Percentiles rank a stretch among this genome's conserved stretches.
phyloP scores from a whole-genome alignment of 768 basidiomycete genomes.

The Panus rudis region DNA sequence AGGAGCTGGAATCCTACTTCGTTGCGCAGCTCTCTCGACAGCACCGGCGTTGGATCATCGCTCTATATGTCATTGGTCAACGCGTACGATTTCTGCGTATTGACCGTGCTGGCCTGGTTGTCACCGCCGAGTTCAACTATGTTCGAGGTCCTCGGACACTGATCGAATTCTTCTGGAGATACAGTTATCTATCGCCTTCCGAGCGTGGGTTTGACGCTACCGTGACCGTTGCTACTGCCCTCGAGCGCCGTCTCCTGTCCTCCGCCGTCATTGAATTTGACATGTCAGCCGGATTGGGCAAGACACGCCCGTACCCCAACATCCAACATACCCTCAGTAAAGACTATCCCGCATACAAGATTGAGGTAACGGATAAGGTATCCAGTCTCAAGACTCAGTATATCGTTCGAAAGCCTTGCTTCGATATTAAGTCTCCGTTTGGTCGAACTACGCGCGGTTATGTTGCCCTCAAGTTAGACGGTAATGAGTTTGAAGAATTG shows the following conservation, averaged over 20 bases:
- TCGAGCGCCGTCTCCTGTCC: too few relatives aligned
- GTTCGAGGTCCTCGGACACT: slow-evolving; percentile 13
- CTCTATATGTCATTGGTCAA: slow-evolving; percentile 19
- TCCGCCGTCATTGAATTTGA: too few relatives aligned
- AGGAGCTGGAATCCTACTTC: slow-evolving; percentile 10
- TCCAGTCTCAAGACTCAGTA: too few relatives aligned
- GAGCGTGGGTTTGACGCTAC: slow-evolving; percentile 21
- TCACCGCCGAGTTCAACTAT: slow-evolving; percentile 23
- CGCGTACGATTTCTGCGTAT: slow-evolving; percentile 25
- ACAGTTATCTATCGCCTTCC: slow-evolving; percentile 8
- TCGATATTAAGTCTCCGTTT: too few relatives aligned
- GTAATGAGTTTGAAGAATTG: too few relatives aligned
- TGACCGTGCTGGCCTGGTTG: slow-evolving; percentile 28
- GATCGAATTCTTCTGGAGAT: slow-evolving; percentile 25
- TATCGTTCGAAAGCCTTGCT: too few relatives aligned
- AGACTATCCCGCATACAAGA: too few relatives aligned
- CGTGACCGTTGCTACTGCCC: too few relatives aligned
- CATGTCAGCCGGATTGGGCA: too few relatives aligned
- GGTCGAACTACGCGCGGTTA: slow-evolving; percentile 8
- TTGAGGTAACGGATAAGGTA: too few relatives aligned
- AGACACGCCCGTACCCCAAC: too few relatives aligned
- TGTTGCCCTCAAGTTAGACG: slow-evolving; percentile 1
- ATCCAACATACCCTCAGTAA: too few relatives aligned
- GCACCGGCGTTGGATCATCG: slow-evolving; percentile 22
- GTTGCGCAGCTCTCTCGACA: slow-evolving; percentile 19